Conservation (phyloP, 1,139 yeast species). For the Hansenula sp. region DNA sequence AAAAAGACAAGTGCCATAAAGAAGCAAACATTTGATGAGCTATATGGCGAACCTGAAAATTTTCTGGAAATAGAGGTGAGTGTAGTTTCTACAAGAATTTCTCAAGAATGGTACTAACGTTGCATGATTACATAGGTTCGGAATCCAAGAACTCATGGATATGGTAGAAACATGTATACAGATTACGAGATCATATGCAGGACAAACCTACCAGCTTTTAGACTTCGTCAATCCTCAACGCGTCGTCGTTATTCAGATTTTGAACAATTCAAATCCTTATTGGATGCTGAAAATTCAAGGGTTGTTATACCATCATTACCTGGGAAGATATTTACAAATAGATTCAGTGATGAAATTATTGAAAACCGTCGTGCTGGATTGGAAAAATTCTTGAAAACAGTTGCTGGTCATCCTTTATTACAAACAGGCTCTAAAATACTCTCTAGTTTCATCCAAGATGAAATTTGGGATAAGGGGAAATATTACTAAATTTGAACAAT, state of each 20-base stretch:
- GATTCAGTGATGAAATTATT: conserved; percentile 80
- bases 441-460: conserved; percentile 85
- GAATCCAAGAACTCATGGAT: conserved; percentile 78
- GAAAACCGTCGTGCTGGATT: conserved; percentile 82
- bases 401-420: conserved; percentile 90
- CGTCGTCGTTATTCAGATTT: conserved; percentile 90
- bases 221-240: conserved; percentile 60
- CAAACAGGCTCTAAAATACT: conserved; percentile 87
- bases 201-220: conserved; percentile 85
- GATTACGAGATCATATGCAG: conserved; percentile 90
- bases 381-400: conserved; percentile 72
- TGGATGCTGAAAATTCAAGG: conserved; percentile 71
- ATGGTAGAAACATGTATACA: conserved; percentile 68
- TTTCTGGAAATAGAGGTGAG: conserved; percentile 84
- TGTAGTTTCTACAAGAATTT: neutral
- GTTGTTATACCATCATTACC: conserved; percentile 88
- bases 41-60: conserved; percentile 93
- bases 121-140: neutral
- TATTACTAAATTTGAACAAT: conserved; percentile 1
- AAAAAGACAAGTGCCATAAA: conserved; percentile 22
- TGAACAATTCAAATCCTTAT: conserved; percentile 69
- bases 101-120: neutral
- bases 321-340: conserved; percentile 66
- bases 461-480: conserved; percentile 60
- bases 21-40: conserved; percentile 68